Conservation (phyloP, 1,284 basidiomycete genomes). For the Cystobasidiaceae sp. region DNA sequence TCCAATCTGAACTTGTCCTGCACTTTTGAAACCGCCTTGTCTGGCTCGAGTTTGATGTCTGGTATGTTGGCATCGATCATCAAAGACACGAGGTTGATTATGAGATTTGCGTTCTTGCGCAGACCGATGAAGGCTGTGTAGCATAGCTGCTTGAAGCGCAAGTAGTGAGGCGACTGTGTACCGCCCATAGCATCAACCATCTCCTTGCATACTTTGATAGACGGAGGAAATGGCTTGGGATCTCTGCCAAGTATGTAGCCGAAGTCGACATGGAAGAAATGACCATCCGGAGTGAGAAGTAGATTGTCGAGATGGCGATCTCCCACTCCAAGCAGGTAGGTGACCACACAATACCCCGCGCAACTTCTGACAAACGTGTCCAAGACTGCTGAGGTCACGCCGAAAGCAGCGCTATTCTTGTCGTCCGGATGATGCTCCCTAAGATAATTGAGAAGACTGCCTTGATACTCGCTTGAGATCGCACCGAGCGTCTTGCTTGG, state of each 20-base stretch:
- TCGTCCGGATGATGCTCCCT: slow-evolving; percentile 81
- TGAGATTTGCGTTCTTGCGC: slow-evolving; percentile 95
- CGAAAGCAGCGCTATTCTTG: slow-evolving; percentile 83
- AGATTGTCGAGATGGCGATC: slow-evolving; percentile 97
- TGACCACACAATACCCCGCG: slow-evolving; percentile 96
- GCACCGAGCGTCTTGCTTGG: slow-evolving; percentile 90
- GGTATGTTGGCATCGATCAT: slow-evolving; percentile 99
- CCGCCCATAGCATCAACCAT: slow-evolving; percentile 99
- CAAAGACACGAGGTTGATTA: slow-evolving; percentile 88
- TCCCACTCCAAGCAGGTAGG: slow-evolving; percentile 92
- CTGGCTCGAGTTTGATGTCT: slow-evolving; percentile 77
- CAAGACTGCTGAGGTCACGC: slow-evolving; percentile 83
- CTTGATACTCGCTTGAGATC: slow-evolving; percentile 79
- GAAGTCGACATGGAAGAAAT: slow-evolving; percentile 71
- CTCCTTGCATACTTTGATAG: slow-evolving; percentile 97
- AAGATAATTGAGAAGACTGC: slow-evolving; percentile 84
- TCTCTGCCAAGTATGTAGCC: slow-evolving; percentile 97
- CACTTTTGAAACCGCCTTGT: slow-evolving; percentile 57
- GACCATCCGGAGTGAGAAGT: slow-evolving; percentile 83
- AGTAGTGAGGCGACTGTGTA: slow-evolving; percentile 81
- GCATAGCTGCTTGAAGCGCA: slow-evolving; percentile 90
- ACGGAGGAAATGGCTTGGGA: slow-evolving; percentile 95
- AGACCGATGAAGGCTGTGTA: slow-evolving; percentile 94
- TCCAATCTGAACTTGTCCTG: slow-evolving; percentile 96
- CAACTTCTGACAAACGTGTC: slow-evolving; percentile 97